Base-by-base conservation (phyloP, 2,329 filamentous ascomycete species). In the Aureobasidium sp. region DNA sequence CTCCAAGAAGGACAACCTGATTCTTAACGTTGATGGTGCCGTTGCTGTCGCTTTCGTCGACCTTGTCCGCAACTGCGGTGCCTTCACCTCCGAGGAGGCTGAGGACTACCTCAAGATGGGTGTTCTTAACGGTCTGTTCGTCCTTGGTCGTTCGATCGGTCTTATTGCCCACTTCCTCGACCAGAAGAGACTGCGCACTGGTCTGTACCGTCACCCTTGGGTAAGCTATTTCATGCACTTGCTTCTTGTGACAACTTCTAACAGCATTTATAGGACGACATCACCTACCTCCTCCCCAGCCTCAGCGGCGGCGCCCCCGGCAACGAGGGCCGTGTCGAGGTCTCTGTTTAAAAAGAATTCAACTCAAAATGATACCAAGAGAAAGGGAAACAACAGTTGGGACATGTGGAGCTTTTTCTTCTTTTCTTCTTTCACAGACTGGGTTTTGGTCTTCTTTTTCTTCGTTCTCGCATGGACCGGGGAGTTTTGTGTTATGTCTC, bases 1-100 rank as follows among this genome's bases (percentile, higher is more conserved):
- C 56, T 97, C 91, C 68, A 99, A 99, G 90, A 99, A 99, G 86
- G 94, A 99, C 82, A 99, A 97, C 84, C 86, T 99, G 70, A 99
- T 99, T 72, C 87, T 99, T 73, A 99, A 99, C 84, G 94, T 99
- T 64, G 94, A 97, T 75, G 94, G 94, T 72, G 96, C 91, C 77
- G 89, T 99, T 73, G 94, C 94, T 69, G 94, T 99, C 76, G 97
- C 92, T 88, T 99, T 99, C 75, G 92, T 99, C 68, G 94, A 99
- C 74, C 83, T 99, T 67, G 83, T 99, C 79, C 90, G 94, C 79
- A 96, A 96, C 86, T 96, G 92, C 76, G 94, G 94, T 77, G 93
- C 94, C 62, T 99, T 99, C 85, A 93, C 88, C 68, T 77, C 86
- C 53, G 94, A 99, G 79, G 94, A 99, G 82, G 92, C 92, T 58